phyloP scores from a whole-genome alignment of 2,329 filamentous ascomycete genomes.

The Aspergillus luchuensis region DNA sequence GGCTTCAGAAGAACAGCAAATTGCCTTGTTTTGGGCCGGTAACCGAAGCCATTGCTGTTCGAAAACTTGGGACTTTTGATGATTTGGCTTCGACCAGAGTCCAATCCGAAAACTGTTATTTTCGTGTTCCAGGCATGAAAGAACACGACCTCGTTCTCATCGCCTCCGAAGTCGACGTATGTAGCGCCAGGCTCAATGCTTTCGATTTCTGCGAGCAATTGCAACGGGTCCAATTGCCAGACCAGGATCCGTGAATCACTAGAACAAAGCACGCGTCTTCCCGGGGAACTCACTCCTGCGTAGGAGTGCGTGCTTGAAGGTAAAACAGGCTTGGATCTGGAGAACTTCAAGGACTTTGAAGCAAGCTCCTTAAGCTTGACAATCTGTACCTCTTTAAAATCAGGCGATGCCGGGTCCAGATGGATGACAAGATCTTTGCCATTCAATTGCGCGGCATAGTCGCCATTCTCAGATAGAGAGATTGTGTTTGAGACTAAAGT shows the following conservation, averaged over 20 bases:
- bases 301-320: not conserved
- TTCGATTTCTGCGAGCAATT: constrained; percentile 44
- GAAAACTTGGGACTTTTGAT: constrained; percentile 46
- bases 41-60: constrained; percentile 39
- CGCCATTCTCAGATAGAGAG: constrained; percentile 34
- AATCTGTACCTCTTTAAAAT: constrained; percentile 34
- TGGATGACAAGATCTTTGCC: constrained; percentile 39
- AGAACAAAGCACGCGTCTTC: constrained; percentile 37
- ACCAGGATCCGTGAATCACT: constrained; percentile 39
- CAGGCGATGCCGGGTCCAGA: constrained; percentile 30
- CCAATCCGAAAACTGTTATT: constrained; percentile 39
- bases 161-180: constrained; percentile 42
- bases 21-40: constrained; percentile 43
- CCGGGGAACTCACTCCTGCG: constrained; percentile 20
- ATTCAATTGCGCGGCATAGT: constrained; percentile 31
- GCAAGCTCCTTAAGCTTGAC: constrained; percentile 36
- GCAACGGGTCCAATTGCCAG: constrained; percentile 41
- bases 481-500: constrained; percentile 19
- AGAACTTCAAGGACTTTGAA: constrained; percentile 37
- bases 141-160: constrained; percentile 40
- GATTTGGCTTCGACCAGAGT: constrained; percentile 38
- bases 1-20: constrained; percentile 45
- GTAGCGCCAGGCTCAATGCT: constrained; percentile 39
- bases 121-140: constrained; percentile 46
- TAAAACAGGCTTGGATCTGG: constrained; percentile 12